A percentile compares a stretch with the other conserved stretches of the same genome.
phyloP scores from a whole-genome alignment of 495 filamentous ascomycete species.

The Trichoderma gamsii region DNA sequence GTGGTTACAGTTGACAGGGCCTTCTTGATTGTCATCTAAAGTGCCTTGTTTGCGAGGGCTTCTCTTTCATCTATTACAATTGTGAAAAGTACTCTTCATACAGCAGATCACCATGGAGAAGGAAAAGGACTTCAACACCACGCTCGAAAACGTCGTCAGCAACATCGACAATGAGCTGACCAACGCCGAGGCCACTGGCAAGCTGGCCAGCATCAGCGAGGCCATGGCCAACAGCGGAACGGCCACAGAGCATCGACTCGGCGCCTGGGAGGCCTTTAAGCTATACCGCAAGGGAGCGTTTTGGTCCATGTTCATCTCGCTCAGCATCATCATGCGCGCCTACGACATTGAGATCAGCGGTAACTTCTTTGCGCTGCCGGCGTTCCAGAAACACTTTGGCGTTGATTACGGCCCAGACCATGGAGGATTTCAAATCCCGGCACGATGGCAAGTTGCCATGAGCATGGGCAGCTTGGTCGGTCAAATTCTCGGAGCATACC shows the following conservation, averaged over 20 bases:
- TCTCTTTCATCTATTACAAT: background rate
- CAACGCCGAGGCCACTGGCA: constrained; percentile 13
- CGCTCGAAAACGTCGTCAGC: constrained; percentile 14
- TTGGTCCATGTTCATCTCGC: constrained; percentile 20
- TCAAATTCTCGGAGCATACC: constrained; percentile 57
- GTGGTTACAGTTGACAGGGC: background rate
- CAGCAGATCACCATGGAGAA: constrained; percentile 13
- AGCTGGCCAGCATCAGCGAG: constrained; percentile 16
- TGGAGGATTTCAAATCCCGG: constrained; percentile 46
- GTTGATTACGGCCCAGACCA: constrained; percentile 32
- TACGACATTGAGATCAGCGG: constrained; percentile 37
- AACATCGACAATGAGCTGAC: constrained; percentile 11
- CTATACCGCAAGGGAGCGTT: constrained; percentile 15
- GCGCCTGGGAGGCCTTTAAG: constrained; percentile 17
- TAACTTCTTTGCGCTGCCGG: constrained; percentile 32
- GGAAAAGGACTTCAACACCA: background rate
- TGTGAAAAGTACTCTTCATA: background rate
- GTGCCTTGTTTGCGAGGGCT: background rate
- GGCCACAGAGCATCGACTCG: constrained; percentile 15
- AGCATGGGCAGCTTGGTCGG: constrained; percentile 43
- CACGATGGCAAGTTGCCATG: constrained; percentile 35
- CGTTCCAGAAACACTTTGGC: constrained; percentile 31
- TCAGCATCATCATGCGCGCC: constrained; percentile 19
- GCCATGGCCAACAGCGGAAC: constrained; percentile 17
- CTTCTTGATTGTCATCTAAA: background rate